These are phyloP conservation scores for Solanum phureja DNA, from an alignment of 257 asterid species.

Conservation along the genomic window DNA sequence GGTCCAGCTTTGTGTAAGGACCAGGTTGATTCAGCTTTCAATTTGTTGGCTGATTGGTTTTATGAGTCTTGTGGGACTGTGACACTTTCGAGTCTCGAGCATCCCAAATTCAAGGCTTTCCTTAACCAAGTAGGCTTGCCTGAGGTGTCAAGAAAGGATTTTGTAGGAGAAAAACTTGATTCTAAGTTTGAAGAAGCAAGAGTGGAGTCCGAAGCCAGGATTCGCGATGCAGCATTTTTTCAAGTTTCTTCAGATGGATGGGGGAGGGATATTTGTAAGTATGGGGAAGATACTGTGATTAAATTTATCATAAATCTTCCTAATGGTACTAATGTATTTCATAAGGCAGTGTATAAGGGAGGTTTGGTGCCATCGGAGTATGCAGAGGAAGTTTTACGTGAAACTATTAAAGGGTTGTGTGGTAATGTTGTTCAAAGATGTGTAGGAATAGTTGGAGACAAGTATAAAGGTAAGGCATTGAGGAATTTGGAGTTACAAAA, in stretches of 20 bases:
- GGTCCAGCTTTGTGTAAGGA: conserved; percentile 42
- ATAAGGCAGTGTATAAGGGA: conserved; percentile 34
- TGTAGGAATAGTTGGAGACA: conserved; percentile 69
- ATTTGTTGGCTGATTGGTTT: conserved; percentile 65
- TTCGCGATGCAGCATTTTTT: conserved; percentile 65
- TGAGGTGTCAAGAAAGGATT: conserved; percentile 35
- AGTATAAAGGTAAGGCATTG: conserved; percentile 61
- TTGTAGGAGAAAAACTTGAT: conserved; percentile 47
- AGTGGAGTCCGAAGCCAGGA: conserved; percentile 45
- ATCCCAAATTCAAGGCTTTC: conserved; percentile 71
- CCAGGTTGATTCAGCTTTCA: conserved; percentile 49
- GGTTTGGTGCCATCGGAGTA: conserved; percentile 46
- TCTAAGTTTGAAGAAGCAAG: conserved; percentile 59
- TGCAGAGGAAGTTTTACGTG: conserved; percentile 69
- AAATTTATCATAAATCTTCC: conserved; percentile 64
- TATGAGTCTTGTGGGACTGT: conserved; percentile 61
- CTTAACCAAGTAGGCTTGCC: conserved; percentile 73
- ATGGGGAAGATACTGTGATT: conserved; percentile 36
- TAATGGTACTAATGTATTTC: conserved; percentile 64
- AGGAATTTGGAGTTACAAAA: conserved; percentile 51
- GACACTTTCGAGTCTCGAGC: conserved; percentile 59
- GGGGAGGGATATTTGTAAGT: conserved; percentile 28
- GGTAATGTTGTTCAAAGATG: conserved; percentile 45
- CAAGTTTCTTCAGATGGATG: conserved; percentile 71
- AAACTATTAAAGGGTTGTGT: conserved; percentile 38